Conservation (phyloP, 805 yeast genomes). For the Schizosaccharomyces japonicus region DNA sequence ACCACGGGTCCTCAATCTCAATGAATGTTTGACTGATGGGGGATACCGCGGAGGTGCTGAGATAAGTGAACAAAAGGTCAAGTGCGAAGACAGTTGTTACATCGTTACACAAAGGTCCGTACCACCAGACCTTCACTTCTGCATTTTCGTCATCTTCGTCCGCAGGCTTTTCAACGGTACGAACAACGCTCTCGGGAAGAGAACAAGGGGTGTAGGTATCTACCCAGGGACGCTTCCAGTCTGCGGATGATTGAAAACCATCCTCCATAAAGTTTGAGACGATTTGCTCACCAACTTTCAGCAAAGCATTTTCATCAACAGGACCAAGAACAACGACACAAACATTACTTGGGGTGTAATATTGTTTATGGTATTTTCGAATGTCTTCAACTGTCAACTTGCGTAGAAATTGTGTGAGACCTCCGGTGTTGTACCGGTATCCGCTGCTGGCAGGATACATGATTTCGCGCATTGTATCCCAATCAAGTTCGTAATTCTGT, state of each 20-base stretch:
- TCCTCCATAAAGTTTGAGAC: constrained; percentile 30
- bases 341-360: constrained; percentile 64
- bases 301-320: constrained; percentile 49
- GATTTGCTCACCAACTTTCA: constrained; percentile 34
- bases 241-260: constrained; percentile 14
- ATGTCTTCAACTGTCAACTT: constrained; percentile 50
- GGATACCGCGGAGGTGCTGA: constrained; percentile 57
- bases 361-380: constrained; percentile 41
- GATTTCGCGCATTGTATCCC: constrained; percentile 10
- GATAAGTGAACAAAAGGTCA: constrained; percentile 44
- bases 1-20: constrained; percentile 61
- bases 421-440: constrained; percentile 86
- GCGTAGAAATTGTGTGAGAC: constrained; percentile 54
- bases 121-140: constrained; percentile 49
- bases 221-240: constrained; percentile 43
- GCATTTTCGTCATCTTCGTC: constrained; percentile 74
- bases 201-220: constrained; percentile 30
- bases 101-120: constrained; percentile 46
- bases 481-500: constrained; percentile 48
- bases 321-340: constrained; percentile 70
- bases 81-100: constrained; percentile 38
- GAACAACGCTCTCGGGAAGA: constrained; percentile 21
- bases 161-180: constrained; percentile 41
- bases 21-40: constrained; percentile 46
- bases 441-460: constrained; percentile 29